Base-by-base conservation (phyloP, 768 basidiomycete genomes). In the Termitomyces sp. region DNA sequence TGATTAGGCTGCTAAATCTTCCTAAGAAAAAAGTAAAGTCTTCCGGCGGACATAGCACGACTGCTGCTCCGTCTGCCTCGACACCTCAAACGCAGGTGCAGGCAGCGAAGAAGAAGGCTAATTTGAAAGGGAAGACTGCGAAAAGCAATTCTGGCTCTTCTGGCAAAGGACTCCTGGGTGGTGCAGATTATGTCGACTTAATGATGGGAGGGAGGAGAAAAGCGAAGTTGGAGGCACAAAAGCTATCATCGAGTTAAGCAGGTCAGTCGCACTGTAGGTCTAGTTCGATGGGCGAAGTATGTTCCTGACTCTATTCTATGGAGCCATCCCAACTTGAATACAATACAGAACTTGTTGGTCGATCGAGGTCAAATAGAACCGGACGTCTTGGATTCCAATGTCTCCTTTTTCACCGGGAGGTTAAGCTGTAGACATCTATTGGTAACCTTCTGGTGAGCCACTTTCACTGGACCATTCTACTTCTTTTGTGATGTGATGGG, bases 131-230 rank as follows among this genome's bases (percentile, higher is more conserved):
- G 31, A 81, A 80, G 61, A 64, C 70, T 15, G 45, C 55, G 7
- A 73, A 65, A 54, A 60, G 58, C 52, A 64, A 45, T 3, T 52
- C 65, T 15, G 58, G 64, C 55, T 48, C 61, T 22, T 66, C 64
- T 20, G 63, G 64, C 15, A 76, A 71, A 0, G 78, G 68, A 53
- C 78, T 91, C 3, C 74, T 91, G 37, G 88, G 87, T 20, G 88
- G 81, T 20, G 89, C 86, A 31, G 90, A 92, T 69, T 92, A 92
- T 66, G 84, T 92, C 47, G 76, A 81, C 12, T 68, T 92, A 61
- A 72, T 90, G 76, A 76, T 85, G 77, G 88, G 89, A 18, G 77
- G 88, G n/a, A 75, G 89, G 59, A 77, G 79, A 64, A 88, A 81
- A 66, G 88, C 84, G 15, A 76, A 72, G 54, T 77, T 81, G 66